Percentiles rank a stretch among this genome's conserved stretches.
Conservation (phyloP, 108 stramenopile genomes). For the Cyclostephanos tholiformis region DNA sequence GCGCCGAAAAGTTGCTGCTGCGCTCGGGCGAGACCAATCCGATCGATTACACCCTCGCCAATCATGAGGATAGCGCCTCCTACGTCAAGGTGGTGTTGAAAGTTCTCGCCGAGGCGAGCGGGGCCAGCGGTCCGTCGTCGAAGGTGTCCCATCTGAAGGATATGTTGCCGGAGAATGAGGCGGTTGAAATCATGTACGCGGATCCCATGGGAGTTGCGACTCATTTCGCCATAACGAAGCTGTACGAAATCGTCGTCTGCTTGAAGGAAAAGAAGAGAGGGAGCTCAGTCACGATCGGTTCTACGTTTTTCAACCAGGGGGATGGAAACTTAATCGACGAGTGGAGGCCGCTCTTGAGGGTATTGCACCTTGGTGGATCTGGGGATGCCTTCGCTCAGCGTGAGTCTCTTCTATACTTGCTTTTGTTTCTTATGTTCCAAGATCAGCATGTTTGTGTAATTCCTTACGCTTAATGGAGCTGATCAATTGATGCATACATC, state of each 20-base stretch:
- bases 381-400: slow-evolving; percentile 61
- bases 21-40: slow-evolving; percentile 74
- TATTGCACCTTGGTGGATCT: slow-evolving; percentile 49
- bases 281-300: slow-evolving; percentile 32
- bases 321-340: slow-evolving; percentile 56
- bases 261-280: slow-evolving; percentile 51
- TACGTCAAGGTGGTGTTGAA: slow-evolving; percentile 68
- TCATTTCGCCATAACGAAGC: slow-evolving; percentile 71
- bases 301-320: slow-evolving; percentile 48
- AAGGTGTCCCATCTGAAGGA: slow-evolving; percentile 57
- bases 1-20: slow-evolving; percentile 58
- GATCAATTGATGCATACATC: not conserved
- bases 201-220: slow-evolving; percentile 68
- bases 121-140: slow-evolving; percentile 48
- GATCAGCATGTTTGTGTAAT: not conserved
- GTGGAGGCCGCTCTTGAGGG: slow-evolving; percentile 48
- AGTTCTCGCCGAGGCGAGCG: slow-evolving; percentile 56
- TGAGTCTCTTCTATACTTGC: slow-evolving; percentile 10
- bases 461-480: not conserved
- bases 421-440: not conserved
- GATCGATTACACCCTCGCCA: slow-evolving; percentile 70
- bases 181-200: slow-evolving; percentile 55
- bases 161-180: slow-evolving; percentile 49
- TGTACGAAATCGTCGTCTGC: slow-evolving; percentile 64
- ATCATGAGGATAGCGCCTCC: slow-evolving; percentile 57